These are phyloP conservation scores for Ramicandelaber brevisporus DNA, from an alignment of 192 early-diverging fungal genomes.

Conservation along the genomic window DNA sequence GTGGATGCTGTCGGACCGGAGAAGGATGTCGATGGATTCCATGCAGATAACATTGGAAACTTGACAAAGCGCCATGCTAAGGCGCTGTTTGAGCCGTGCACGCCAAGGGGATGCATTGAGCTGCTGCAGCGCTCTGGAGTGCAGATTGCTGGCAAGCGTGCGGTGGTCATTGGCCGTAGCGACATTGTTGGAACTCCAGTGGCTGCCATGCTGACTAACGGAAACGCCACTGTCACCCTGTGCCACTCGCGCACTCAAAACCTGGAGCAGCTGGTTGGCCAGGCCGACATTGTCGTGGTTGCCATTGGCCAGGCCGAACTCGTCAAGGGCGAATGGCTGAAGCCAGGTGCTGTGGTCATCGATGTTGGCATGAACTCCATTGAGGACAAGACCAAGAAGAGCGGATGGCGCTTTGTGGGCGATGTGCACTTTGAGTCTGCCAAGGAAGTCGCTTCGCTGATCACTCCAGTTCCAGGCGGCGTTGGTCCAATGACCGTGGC, in stretches of 20 bases:
- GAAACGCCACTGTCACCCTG: constrained; percentile 80
- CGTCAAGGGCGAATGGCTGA: constrained; percentile 85
- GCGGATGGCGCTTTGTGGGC: constrained; percentile 74
- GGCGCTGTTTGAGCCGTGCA: constrained; percentile 83
- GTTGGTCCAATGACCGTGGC: constrained; percentile 99
- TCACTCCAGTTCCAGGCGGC: constrained; percentile 94
- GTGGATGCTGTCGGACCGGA: constrained; percentile 60
- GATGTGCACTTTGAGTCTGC: constrained; percentile 73
- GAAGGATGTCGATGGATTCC: constrained; percentile 99
- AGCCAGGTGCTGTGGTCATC: constrained; percentile 77
- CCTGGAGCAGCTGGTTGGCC: constrained; percentile 45
- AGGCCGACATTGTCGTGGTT: constrained; percentile 76
- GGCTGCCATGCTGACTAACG: constrained; percentile 47
- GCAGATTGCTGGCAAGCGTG: constrained; percentile 52
- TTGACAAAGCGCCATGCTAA: constrained; percentile 53
- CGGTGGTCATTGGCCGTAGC: constrained; percentile 90
- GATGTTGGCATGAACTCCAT: constrained; percentile 94
- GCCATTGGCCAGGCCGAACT: constrained; percentile 60
- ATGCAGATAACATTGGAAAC: constrained; percentile 77
- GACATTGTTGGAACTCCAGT: constrained; percentile 85
- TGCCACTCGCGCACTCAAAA: constrained; percentile 71
- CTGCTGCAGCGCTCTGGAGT: constrained; percentile 46
- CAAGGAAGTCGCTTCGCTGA: constrained; percentile 37
- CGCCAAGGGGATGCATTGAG: constrained; percentile 82
- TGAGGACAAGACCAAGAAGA: constrained; percentile 64